phyloP scores from a whole-genome alignment of 176 grass and related monocot species.

The Rhipidocladum racemiflorum region DNA sequence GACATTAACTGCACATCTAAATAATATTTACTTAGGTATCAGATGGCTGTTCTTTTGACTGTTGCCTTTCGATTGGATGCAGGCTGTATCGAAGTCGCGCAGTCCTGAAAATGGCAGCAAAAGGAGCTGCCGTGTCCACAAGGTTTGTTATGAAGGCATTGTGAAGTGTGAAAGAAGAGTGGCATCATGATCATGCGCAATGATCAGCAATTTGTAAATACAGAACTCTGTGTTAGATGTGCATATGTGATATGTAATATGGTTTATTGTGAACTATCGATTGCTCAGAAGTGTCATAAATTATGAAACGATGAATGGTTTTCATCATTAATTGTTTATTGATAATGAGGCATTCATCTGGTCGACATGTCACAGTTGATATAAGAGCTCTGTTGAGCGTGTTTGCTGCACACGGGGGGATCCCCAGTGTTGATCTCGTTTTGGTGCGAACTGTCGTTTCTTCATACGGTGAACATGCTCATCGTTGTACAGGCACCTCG shows the following conservation, averaged over 20 bases:
- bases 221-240: constrained; percentile 51
- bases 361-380: background rate
- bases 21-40: background rate
- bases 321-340: background rate
- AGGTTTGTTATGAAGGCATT: constrained; percentile 66
- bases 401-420: background rate
- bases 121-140: constrained; percentile 46
- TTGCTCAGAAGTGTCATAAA: background rate
- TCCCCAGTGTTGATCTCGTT: background rate
- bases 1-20: background rate
- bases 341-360: background rate
- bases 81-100: constrained; percentile 61
- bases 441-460: background rate
- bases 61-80: constrained; percentile 1
- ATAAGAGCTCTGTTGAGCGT: background rate
- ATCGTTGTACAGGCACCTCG: no score
- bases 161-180: constrained; percentile 11
- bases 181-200: background rate
- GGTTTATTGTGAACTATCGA: background rate
- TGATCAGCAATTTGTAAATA: constrained; percentile 32
- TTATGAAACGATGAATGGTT: background rate
- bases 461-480: background rate
- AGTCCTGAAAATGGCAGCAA: constrained; percentile 60
- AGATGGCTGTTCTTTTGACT: background rate
- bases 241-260: constrained; percentile 34